Evolutionary conservation across 495 filamentous ascomycete genomes (phyloP).

Genomic region (Tuber melanosporum): DNA sequence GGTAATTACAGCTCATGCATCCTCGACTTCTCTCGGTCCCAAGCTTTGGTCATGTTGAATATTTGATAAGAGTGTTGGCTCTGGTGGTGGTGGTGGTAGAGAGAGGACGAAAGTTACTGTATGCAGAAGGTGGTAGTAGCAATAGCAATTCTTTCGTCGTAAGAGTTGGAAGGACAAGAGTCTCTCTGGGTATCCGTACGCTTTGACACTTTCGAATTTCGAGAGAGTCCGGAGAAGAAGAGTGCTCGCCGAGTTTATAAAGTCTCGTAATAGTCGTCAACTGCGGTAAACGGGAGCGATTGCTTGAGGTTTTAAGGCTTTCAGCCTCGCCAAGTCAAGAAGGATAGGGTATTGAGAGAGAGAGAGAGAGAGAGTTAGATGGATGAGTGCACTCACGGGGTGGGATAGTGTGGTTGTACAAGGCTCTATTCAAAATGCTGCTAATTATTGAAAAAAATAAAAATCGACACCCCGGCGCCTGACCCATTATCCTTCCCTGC

Average conservation of each 20-base stretch:
- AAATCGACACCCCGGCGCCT: constrained; percentile 16
- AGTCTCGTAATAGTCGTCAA: constrained; percentile 12
- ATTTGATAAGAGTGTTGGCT: background rate
- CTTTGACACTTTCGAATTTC: constrained; percentile 17
- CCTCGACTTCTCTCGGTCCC: constrained; percentile 39
- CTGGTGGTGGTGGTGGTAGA: background rate
- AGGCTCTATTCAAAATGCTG: constrained; percentile 29
- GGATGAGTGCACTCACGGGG: constrained; percentile 10
- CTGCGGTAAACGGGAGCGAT: background rate
- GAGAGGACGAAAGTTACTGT: background rate
- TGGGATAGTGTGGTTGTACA: constrained; percentile 36
- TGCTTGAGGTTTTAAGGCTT: constrained; percentile 19
- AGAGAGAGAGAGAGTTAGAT: background rate
- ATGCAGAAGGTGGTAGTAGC: background rate
- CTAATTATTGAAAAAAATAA: constrained; percentile 29
- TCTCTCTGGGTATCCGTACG: constrained; percentile 7
- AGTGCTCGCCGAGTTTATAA: constrained; percentile 31
- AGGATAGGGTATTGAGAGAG: constrained; percentile 7
- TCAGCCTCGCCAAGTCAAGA: constrained; percentile 34
- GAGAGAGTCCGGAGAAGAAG: constrained; percentile 14
- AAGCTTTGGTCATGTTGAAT: constrained; percentile 40
- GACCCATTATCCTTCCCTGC: constrained; percentile 20
- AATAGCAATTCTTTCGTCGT: constrained; percentile 22
- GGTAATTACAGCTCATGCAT: constrained; percentile 38
- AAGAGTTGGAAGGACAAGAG: constrained; percentile 23